Evolutionary conservation across 345 rosid genomes (phyloP).

Genomic region (Angophora floribunda): DNA sequence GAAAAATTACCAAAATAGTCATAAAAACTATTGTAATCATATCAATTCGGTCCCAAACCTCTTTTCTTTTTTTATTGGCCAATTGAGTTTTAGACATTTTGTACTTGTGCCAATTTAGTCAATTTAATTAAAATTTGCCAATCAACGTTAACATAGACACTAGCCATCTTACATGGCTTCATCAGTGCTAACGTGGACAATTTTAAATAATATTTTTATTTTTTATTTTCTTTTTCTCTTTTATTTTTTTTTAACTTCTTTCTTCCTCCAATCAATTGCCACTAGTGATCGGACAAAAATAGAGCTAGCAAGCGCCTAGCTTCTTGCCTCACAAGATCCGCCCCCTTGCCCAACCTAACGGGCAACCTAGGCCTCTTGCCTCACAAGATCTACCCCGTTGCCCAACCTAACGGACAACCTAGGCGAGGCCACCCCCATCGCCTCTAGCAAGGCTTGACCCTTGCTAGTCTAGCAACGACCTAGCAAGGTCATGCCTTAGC

Average conservation of each 20-base stretch:
- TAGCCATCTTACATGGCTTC: fast-evolving
- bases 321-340: neutral
- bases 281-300: fast-evolving
- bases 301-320: neutral
- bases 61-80: too few species aligned
- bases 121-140: fast-evolving
- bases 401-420: fast-evolving
- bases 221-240: too few species aligned
- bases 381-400: too few species aligned
- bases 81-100: too few species aligned
- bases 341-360: neutral
- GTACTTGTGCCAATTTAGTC: too few species aligned
- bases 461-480: neutral
- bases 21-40: too few species aligned
- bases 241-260: neutral
- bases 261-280: fast-evolving
- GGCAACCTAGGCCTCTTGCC: fast-evolving
- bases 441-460: neutral
- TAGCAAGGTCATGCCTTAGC: fast-evolving
- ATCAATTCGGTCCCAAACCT: fast-evolving
- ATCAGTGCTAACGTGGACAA: fast-evolving
- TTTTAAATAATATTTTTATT: too few species aligned
- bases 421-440: fast-evolving
- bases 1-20: neutral
- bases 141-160: fast-evolving